These are phyloP conservation scores for Roridomyces roridus DNA, from an alignment of 768 basidiomycete genomes.

Conservation along the genomic window DNA sequence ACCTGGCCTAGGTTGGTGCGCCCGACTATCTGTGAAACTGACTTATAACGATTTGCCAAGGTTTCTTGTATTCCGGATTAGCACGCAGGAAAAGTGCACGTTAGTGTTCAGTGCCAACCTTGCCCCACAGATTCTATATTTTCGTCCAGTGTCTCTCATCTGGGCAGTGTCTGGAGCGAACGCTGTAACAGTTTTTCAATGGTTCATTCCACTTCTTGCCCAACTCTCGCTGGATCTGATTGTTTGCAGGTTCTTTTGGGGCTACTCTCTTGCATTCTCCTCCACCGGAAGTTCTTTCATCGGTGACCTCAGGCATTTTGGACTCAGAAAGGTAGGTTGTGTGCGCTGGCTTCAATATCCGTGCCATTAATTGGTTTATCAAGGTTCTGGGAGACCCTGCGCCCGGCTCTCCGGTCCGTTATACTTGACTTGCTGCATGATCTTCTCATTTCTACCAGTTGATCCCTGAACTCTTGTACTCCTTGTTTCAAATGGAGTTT, in stretches of 20 bases:
- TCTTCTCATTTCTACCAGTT: constrained; percentile 34
- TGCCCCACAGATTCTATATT: too few relatives aligned
- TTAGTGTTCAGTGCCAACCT: constrained; percentile 36
- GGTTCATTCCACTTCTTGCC: constrained; percentile 48
- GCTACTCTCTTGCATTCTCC: constrained; percentile 84
- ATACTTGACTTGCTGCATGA: too few relatives aligned
- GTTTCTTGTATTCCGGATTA: constrained; percentile 77
- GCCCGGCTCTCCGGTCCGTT: constrained; percentile 65
- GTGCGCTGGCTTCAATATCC: too few relatives aligned
- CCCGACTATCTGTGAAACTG: constrained; percentile 5
- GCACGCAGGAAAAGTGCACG: constrained; percentile 70
- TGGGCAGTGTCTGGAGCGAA: constrained; percentile 79
- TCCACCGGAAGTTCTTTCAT: constrained; percentile 77
- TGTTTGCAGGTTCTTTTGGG: constrained; percentile 43
- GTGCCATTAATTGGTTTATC: too few relatives aligned
- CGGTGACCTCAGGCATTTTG: constrained; percentile 82
- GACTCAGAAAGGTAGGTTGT: too few relatives aligned
- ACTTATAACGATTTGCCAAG: constrained; percentile 35
- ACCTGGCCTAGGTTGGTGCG: constrained; percentile 64
- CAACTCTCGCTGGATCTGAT: not conserved
- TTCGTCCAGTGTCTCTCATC: constrained; percentile 74
- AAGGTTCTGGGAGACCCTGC: constrained; percentile 75
- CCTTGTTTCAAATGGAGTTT: constrained; percentile 89
- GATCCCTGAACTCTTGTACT: constrained; percentile 83
- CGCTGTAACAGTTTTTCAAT: constrained; percentile 79